Conservation (phyloP, 805 yeast genomes). For the Metschnikowia noctiluminum region DNA sequence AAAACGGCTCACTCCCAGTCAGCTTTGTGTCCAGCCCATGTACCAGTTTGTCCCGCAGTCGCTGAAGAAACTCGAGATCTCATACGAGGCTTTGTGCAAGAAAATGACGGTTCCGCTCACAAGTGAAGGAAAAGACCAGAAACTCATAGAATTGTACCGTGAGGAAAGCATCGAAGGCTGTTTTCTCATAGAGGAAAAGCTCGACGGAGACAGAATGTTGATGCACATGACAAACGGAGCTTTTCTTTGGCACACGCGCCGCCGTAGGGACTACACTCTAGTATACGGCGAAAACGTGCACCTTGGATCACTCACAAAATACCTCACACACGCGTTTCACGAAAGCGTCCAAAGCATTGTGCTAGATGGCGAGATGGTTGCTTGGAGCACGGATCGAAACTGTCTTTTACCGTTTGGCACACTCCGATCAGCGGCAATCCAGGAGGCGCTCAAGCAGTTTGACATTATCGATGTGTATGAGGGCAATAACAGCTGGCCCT, state of each 20-base stretch:
- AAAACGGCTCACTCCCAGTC: constrained; percentile 38
- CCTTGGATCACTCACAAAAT: constrained; percentile 54
- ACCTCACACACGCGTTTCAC: constrained; percentile 41
- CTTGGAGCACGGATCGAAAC: constrained; percentile 62
- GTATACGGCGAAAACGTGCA: constrained; percentile 57
- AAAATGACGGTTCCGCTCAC: constrained; percentile 36
- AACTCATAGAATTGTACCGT: constrained; percentile 18
- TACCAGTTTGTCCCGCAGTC: constrained; percentile 75
- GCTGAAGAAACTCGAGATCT: constrained; percentile 52
- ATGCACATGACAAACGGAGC: constrained; percentile 51
- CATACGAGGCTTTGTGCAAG: constrained; percentile 50
- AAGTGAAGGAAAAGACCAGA: constrained; percentile 17
- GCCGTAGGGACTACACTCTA: constrained; percentile 68
- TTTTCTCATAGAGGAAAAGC: constrained; percentile 81
- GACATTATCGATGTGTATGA: constrained; percentile 20
- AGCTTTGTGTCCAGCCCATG: constrained; percentile 42
- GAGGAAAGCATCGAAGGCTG: constrained; percentile 17
- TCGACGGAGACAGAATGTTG: constrained; percentile 90
- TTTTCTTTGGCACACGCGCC: constrained; percentile 58
- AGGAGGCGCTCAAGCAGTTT: constrained; percentile 43
- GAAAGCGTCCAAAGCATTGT: constrained; percentile 39
- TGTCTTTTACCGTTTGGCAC: constrained; percentile 76
- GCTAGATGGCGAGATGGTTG: constrained; percentile 92
- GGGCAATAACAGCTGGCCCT: constrained; percentile 43
- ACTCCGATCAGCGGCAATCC: constrained; percentile 65